Evolutionary conservation across 192 early-diverging fungal species (phyloP), one percentile per base, ranked within the genome.

Genomic region (Globomyces pollinis-pini): DNA sequence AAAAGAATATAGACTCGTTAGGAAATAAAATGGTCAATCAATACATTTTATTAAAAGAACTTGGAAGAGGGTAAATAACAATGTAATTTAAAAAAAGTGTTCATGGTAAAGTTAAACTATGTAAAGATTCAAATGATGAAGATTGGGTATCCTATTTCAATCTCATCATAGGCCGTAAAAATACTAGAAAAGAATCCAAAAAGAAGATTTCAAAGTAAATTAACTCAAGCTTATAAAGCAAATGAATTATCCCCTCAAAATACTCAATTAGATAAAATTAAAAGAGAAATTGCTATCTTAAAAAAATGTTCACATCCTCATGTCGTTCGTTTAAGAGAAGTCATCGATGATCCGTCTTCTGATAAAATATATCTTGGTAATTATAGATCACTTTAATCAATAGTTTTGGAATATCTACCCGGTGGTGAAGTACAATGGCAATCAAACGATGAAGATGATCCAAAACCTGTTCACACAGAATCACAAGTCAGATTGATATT

Each of bases 11-110:
- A 67, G 91, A 96, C 62, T 70, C 65, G 36, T 90, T 89, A 0
- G 95, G 94, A 15, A 86, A 88, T 69, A 98, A 98, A 60, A 87
- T 89, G 80, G 90, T 98, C 63, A 98, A 98, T 71, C 81, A 94
- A 52, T 98, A 94, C 70, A 86, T 92, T 76, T 82, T 98, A 8
- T 66, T 96, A 7, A 74, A 76, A 44, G 91, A 95, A 67, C 74
- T 98, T 9, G 95, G 95, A 6, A 76, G 94, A 23, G 95, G 95
- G n/a, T n/a, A n/a, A n/a, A n/a, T n/a, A n/a, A n/a, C n/a, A n/a
- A n/a, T n/a, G n/a, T n/a, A n/a, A n/a, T n/a, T n/a, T n/a, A n/a
- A n/a, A n/a, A n/a, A n/a, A n/a, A n/a, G n/a, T 32, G 87, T 88
- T 7, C 92, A 98, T 59, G 95, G 95, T 34, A 96, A 96, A 71